Percentiles rank a stretch among this genome's conserved stretches.
Evolutionary conservation across 1,284 basidiomycete species (phyloP).

Genomic region (Irpex lacteus): DNA sequence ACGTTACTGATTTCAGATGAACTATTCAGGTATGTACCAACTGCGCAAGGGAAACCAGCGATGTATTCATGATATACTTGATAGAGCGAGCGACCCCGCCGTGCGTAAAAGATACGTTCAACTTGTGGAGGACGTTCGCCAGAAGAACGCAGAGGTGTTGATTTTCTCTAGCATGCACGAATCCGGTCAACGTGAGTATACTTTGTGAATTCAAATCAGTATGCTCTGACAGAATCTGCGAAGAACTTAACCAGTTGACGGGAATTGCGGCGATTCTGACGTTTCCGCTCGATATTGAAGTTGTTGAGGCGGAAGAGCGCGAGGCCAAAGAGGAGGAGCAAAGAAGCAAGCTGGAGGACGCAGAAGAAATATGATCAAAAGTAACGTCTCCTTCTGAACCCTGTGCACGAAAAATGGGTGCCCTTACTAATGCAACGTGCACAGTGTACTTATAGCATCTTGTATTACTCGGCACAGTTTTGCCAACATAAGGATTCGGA

Average conservation of each 20-base stretch:
- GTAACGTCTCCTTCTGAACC: background rate
- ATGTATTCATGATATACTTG: background rate
- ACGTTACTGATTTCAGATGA: slow-evolving; percentile 95
- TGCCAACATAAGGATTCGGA: too few relatives aligned
- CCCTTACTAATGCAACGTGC: background rate
- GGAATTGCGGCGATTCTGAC: slow-evolving; percentile 96
- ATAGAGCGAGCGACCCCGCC: slow-evolving; percentile 69
- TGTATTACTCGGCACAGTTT: too few relatives aligned
- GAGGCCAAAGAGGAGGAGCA: slow-evolving; percentile 57
- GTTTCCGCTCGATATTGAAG: slow-evolving; percentile 94
- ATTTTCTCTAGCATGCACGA: slow-evolving; percentile 99
- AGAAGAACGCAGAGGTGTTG: slow-evolving; percentile 88
- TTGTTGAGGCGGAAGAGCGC: slow-evolving; percentile 84
- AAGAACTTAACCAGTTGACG: slow-evolving; percentile 93
- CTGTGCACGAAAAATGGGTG: background rate
- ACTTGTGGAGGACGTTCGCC: slow-evolving; percentile 87
- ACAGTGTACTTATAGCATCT: too few relatives aligned
- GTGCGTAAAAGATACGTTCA: slow-evolving; percentile 83
- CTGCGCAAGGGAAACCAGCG: background rate
- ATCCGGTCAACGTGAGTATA: slow-evolving; percentile 83
- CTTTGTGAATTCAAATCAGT: background rate
- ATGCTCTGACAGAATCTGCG: background rate
- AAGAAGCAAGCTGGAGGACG: slow-evolving; percentile 31
- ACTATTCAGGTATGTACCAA: slow-evolving; percentile 74
- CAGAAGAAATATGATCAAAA: slow-evolving; percentile 8